These are phyloP conservation scores for Peronospora belbahrii DNA, from an alignment of 352 stramenopile species.

Conservation along the genomic window DNA sequence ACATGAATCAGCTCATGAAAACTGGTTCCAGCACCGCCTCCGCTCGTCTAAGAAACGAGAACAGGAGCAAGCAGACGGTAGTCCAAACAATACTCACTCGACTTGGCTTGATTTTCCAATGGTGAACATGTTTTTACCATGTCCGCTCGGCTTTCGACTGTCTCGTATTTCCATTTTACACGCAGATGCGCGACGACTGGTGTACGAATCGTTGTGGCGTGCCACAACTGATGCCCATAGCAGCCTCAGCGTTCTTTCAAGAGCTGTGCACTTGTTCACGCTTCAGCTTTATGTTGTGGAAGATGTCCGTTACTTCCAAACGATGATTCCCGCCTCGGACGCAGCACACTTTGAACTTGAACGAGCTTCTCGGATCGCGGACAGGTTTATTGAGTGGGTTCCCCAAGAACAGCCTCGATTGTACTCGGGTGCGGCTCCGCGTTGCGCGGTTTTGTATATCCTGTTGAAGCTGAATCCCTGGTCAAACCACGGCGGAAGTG, in stretches of 20 bases:
- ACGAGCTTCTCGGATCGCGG: conserved; percentile 33
- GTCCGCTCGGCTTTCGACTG: conserved; percentile 44
- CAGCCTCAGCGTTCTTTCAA: conserved; percentile 62
- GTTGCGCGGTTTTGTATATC: conserved; percentile 41
- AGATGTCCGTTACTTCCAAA: conserved; percentile 56
- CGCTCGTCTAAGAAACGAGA: conserved; percentile 60
- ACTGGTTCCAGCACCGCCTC: conserved; percentile 77
- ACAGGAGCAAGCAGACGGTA: conserved; percentile 51
- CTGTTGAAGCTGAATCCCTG: conserved; percentile 72
- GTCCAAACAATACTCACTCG: conserved; percentile 54
- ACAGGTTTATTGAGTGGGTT: conserved; percentile 56
- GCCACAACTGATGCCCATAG: conserved; percentile 45
- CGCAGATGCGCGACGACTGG: conserved; percentile 39
- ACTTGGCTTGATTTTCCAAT: conserved; percentile 78
- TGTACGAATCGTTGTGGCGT: conserved; percentile 68
- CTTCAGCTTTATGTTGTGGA: conserved; percentile 79
- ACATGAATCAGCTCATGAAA: conserved; percentile 81
- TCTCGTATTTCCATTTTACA: conserved; percentile 64
- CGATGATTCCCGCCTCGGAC: conserved; percentile 36
- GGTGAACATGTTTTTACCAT: conserved; percentile 75
- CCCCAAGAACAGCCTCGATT: conserved; percentile 36
- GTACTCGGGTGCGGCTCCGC: conserved; percentile 23
- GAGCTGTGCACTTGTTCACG: conserved; percentile 71
- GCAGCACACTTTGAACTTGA: conserved; percentile 36
- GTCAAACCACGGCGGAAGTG: conserved; percentile 42